Base-by-base conservation (phyloP, 2,329 filamentous ascomycete genomes). In the Penicillium sp. region DNA sequence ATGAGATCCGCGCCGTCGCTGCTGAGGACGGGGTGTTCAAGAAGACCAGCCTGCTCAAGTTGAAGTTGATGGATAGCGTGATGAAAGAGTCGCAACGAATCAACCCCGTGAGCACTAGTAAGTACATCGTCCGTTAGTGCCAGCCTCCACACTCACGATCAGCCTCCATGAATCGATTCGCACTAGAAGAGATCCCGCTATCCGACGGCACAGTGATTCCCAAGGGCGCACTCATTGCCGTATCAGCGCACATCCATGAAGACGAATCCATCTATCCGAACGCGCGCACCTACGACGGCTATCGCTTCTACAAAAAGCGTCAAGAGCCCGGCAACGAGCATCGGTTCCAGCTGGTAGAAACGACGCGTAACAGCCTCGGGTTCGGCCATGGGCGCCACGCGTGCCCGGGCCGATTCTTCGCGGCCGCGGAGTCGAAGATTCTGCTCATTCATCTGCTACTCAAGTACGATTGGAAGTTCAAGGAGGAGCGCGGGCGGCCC, bases 371-470 rank as follows among this genome's bases (percentile, higher is more conserved):
- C 3, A 57, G 63, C 20, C 57, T 67, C 6, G 58, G 51, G 6
- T 73, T 71, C 42, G 70, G 70, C 0, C 64, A 69, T 41, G 69
- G 70, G 6, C 36, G 57, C 23, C 60, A 66, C 34, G 61, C 66
- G 11, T 69, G 78, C 38, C 74, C 77, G 0, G 78, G 78, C 0
- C 69, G 78, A 0, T 81, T 81, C 65, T 80, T 80, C 47, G 77
- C 77, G 0, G 71, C 76, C 0, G 71, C 78, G 46, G 77, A 79
- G 58, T 64, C 79, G 11, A 81, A 81, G 59, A 76, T 81, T 58
- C 66, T 79, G 11, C 56, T 79, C 27, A 68, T 75, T 1, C 71
- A 78, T 43, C 56, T 80, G 16, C 54, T 80, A 1, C 59, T 75
- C 28, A 75, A 79, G 48, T 81, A 79, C 55, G 77, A 81, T 22